Percentiles rank a stretch among this genome's conserved stretches.
phyloP scores from a whole-genome alignment of 768 basidiomycete genomes.

The Coprinopsis cinerea region DNA sequence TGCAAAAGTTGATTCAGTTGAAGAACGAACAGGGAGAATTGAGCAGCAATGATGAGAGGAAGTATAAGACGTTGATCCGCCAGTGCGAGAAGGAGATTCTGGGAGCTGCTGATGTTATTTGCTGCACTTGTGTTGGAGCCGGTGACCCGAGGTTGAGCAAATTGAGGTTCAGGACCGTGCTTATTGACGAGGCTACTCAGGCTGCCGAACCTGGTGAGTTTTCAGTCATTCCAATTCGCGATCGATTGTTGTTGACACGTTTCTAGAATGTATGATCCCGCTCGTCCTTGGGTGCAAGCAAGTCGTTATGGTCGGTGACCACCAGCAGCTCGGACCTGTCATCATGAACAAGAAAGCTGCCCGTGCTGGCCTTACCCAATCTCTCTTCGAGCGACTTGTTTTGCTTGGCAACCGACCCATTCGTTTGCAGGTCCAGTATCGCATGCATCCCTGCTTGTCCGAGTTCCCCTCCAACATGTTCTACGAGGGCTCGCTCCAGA shows the following conservation, averaged over 20 bases:
- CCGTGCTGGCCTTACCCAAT: conserved; percentile 96
- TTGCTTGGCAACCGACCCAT: conserved; percentile 94
- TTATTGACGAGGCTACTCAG: conserved; percentile 98
- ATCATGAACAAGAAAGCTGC: conserved; percentile 99
- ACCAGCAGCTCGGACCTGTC: conserved; percentile 96
- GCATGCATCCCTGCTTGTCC: conserved; percentile 99
- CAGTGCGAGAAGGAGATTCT: conserved; percentile 98
- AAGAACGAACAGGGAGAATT: conserved; percentile 98
- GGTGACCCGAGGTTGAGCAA: conserved; percentile 96
- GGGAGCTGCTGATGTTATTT: conserved; percentile 93
- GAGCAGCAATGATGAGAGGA: conserved; percentile 93
- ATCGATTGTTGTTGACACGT: conserved; percentile 11
- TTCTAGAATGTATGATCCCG: conserved; percentile 98
- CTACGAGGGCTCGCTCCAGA: conserved; percentile 97
- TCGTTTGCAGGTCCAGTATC: conserved; percentile 97
- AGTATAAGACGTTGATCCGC: conserved; percentile 93
- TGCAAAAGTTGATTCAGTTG: conserved; percentile 96
- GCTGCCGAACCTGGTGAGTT: conserved; percentile 87
- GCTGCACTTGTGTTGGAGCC: conserved; percentile 96
- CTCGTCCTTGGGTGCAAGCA: conserved; percentile 98
- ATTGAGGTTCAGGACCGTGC: conserved; percentile 95
- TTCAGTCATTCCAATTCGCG: conserved; percentile 1
- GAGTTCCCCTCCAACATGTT: conserved; percentile 99
- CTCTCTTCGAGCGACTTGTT: conserved; percentile 95
- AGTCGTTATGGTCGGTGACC: conserved; percentile 95